Evolutionary conservation across 768 basidiomycete genomes (phyloP).

Genomic region (Sporobolomyces phaffii): DNA sequence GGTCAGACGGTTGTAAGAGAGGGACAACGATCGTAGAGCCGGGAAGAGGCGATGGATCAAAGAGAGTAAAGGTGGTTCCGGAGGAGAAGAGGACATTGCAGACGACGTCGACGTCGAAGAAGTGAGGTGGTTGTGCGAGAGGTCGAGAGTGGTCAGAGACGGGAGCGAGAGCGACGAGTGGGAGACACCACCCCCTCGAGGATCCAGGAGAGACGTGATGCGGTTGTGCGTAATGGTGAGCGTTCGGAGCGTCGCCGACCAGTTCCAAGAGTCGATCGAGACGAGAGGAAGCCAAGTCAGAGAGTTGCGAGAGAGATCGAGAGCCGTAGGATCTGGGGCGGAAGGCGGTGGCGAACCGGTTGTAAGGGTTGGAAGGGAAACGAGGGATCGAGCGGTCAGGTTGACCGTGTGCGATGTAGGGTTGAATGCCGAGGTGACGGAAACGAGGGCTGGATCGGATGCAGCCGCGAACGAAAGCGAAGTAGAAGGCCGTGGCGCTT

Average conservation of each 20-base stretch:
- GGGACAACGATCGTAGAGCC: not conserved
- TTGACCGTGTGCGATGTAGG: not conserved
- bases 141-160: constrained; percentile 9
- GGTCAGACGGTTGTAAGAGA: constrained; percentile 24
- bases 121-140: constrained; percentile 10
- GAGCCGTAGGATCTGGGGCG: not conserved
- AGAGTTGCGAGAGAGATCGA: constrained; percentile 22
- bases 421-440: not conserved
- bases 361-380: constrained; percentile 1
- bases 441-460: constrained; percentile 1
- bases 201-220: not conserved
- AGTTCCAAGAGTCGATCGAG: constrained; percentile 9
- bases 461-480: not conserved
- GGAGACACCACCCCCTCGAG: not conserved
- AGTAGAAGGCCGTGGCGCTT: not conserved
- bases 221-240: constrained; percentile 13
- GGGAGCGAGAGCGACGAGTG: not conserved
- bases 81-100: no score
- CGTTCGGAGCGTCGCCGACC: constrained; percentile 1
- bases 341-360: not conserved
- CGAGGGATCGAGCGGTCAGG: not conserved
- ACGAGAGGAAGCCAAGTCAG: not conserved
- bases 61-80: not conserved
- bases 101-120: not conserved
- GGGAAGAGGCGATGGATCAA: not conserved